Base-by-base conservation (phyloP, 106 monocot genomes). In the Vanilla planifolia region DNA sequence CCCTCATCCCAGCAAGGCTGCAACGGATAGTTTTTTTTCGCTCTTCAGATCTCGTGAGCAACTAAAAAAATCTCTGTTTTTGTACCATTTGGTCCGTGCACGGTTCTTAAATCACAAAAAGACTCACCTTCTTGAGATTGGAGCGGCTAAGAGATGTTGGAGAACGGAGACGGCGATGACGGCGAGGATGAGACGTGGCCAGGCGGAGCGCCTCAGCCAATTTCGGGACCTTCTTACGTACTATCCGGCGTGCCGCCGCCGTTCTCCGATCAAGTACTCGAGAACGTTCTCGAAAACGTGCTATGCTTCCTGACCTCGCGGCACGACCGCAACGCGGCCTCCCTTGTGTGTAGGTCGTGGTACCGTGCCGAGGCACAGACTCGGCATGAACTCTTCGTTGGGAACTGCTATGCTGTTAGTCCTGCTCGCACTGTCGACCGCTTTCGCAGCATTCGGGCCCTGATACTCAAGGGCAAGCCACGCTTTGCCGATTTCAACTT, bases 391-490 rank as follows among this genome's bases (percentile, higher is more conserved):
- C 64, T 92, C 20, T 92, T 92, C 73, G 67, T 92, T 61, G 92
- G 92, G 1, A 92, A 92, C 81, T 88, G 88, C 74, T 92, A 92
- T 63, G 74, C 92, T n/a, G 81, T 92, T 35, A 64, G 70, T 23
- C 92, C 92, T 4, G 46, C 11, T 30, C 69, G 75, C 19, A 75
- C 65, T 19, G 24, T 70, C n/a, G 74, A 61, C 20, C 68, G 92
- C 26, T 92, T 92, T 79, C 56, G 48, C 3, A 4, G 40, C 30
- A 53, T 70, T 59, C 61, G 55, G 19, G 52, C 82, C 23, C 36
- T 59, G 36, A 22, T 59, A 37, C 59, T 59, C 22, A 34, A 39
- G 8, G 51, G 42, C 47, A 76, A 83, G 67, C 91, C 91, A 10
- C 67, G 91, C 16, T 92, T 92, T 45, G 83, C 91, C 1, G 91